A percentile compares a stretch with the other conserved stretches of the same genome.
Evolutionary conservation across 192 early-diverging fungal species (phyloP).

Genomic region (Linnemannia elongata): DNA sequence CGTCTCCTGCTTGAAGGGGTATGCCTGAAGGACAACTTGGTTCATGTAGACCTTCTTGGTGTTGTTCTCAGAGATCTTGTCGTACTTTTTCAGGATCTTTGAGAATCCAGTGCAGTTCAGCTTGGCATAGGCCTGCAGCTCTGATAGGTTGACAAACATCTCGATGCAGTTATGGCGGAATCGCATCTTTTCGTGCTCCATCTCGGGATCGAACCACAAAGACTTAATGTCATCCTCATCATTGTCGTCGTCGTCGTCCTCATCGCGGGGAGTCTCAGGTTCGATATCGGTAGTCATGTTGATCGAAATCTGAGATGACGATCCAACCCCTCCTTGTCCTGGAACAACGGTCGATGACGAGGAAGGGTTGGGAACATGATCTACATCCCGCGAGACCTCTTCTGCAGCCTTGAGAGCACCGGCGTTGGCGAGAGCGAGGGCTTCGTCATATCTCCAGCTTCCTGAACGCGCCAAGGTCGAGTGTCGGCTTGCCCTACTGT

Average conservation of each 20-base stretch:
- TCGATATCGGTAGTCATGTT: background rate
- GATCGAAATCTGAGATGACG: slow-evolving; percentile 22
- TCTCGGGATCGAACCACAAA: slow-evolving; percentile 52
- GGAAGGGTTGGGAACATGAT: slow-evolving; percentile 24
- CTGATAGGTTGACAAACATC: slow-evolving; percentile 86
- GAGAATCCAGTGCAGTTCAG: slow-evolving; percentile 93
- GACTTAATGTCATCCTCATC: slow-evolving; percentile 41
- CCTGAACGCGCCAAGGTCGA: slow-evolving; percentile 40
- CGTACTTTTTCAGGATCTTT: slow-evolving; percentile 98
- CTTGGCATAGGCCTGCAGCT: slow-evolving; percentile 89
- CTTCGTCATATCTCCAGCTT: slow-evolving; percentile 52
- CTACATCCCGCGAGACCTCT: slow-evolving; percentile 1
- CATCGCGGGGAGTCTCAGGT: slow-evolving; percentile 11
- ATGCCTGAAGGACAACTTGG: slow-evolving; percentile 70
- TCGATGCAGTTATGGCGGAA: slow-evolving; percentile 70
- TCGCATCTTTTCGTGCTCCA: slow-evolving; percentile 55
- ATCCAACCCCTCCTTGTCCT: slow-evolving; percentile 23
- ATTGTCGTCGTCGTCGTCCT: slow-evolving; percentile 29
- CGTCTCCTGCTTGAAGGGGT: slow-evolving; percentile 78
- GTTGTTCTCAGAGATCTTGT: slow-evolving; percentile 87
- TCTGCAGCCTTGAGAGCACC: slow-evolving; percentile 18
- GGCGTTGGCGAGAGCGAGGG: slow-evolving; percentile 23
- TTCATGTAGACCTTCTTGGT: slow-evolving; percentile 80
- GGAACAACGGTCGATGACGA: background rate
- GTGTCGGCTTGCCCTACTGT: slow-evolving; percentile 39